Conservation (phyloP, 306 rosid genomes). For the Cyamopsis tetragonoloba region DNA sequence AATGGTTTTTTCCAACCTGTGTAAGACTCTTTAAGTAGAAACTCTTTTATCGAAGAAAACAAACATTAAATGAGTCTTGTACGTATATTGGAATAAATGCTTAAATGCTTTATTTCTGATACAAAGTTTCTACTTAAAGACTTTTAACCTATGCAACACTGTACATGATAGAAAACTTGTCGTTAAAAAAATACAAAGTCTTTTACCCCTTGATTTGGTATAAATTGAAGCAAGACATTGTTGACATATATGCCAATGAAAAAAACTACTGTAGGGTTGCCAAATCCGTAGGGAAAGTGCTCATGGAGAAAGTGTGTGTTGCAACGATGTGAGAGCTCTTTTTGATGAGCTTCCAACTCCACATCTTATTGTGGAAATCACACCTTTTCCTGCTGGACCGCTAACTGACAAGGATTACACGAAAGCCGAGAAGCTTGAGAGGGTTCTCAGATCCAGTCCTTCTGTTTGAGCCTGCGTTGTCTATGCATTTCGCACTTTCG, state of each 20-base stretch:
- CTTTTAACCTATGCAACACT: too few relatives aligned
- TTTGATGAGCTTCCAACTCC: conserved; percentile 98
- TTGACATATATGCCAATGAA: neutral
- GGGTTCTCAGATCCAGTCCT: conserved; percentile 86
- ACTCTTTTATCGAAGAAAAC: too few relatives aligned
- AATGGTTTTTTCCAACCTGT: too few relatives aligned
- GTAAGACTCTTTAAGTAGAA: too few relatives aligned
- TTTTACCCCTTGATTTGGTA: neutral
- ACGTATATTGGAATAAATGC: too few relatives aligned
- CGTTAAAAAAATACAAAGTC: too few relatives aligned
- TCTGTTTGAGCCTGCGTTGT: conserved; percentile 55
- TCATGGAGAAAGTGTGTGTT: conserved; percentile 97
- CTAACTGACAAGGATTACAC: conserved; percentile 78
- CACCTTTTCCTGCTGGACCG: conserved; percentile 83
- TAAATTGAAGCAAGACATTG: neutral
- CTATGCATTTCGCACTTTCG: conserved; percentile 21
- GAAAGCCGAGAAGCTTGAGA: conserved; percentile 89
- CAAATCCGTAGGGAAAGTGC: conserved; percentile 95
- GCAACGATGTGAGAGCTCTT: conserved; percentile 95
- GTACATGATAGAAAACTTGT: too few relatives aligned
- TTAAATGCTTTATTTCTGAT: too few relatives aligned
- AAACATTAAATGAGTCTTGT: too few relatives aligned
- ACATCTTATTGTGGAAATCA: conserved; percentile 73
- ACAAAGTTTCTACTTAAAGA: too few relatives aligned
- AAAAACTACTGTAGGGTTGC: conserved; percentile 61